Base-by-base conservation (phyloP, 2,329 filamentous ascomycete genomes). In the Aspergillus calidoustus region DNA sequence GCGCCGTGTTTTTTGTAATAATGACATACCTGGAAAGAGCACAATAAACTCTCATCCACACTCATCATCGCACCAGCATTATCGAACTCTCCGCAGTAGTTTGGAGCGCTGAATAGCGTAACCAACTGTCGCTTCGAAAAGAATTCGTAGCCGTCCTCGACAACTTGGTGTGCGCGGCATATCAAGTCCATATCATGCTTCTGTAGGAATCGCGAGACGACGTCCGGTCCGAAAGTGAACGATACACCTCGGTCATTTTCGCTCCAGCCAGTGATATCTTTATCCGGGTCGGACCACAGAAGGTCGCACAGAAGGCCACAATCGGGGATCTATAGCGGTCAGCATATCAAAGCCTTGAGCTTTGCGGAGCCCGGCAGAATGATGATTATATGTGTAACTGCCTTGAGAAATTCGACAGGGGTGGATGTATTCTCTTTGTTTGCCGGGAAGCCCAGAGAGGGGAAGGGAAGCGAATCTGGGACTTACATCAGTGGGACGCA, bases 121-220 rank as follows among this genome's bases (percentile, higher is more conserved):
- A 99, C 95, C 67, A 99, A 85, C 80, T 98, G 94, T 71, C 95
- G 90, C 83, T 98, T 98, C 64, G 93, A 97, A 84, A 99, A 99
- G 85, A 99, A 99, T 80, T 99, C 95, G 82, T 99, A 99, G 60
- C 95, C 95, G 73, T 99, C 95, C 81, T 99, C 95, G 60, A 99
- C 95, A 67, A 98, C 95, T 81, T 98, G 94, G 81, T 99, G 95
- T 68, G 95, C 95, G 80, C 95, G 92, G 82, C 95, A 99, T 79
- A 99, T 98, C 75, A 99, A 86, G 74, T 99, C 95, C 94, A 99
- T 98, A 82, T 99, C 95, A 79, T 98, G 95, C 83, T 98, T 98
- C 82, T 97, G 93, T 65, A 99, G 81, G 86, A 99, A 99, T 66
- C 94, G 89, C 55, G 93, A 97, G 46, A 99, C 94, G 23, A 99